Base-by-base conservation (phyloP, 106 monocot species). In the Allium fistulosum region DNA sequence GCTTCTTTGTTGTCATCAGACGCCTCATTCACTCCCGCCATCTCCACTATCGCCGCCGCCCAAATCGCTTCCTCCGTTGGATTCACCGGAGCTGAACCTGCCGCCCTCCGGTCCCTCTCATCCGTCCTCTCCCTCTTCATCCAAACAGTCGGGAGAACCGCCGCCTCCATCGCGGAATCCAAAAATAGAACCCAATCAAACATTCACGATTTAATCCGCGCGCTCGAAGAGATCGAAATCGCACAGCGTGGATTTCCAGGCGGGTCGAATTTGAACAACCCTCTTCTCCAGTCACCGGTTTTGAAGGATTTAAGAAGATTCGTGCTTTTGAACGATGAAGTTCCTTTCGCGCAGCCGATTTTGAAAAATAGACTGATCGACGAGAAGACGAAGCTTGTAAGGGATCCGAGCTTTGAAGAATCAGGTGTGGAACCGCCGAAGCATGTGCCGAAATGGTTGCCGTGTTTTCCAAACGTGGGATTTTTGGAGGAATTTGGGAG, bases 361-460 rank as follows among this genome's bases (percentile, higher is more conserved):
- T 59, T 37, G 7, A 62, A 67, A 53, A 8, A 15, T 13, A 15
- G 1, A 6, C 16, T 9, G 46, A 11, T 2, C 2, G 7, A 0
- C 5, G 10, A 4, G 51, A 11, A 11, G 0, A 17, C 27, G 58
- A 22, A 4, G 11, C 1, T 8, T 12, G 1, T 11, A 1, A 1
- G 48, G 7, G 8, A 49, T 13, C 52, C 57, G 15, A 80, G 74
- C 45, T 82, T 83, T 48, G 59, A 59, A 49, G 69, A 67, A 61
- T 55, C 46, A 16, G 71, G 76, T 68, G 47, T n/a, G 27, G 75
- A 74, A 2, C 88, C 79, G 37, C 50, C 65, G 17, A 22, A 66
- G 64, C 80, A 83, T 75, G 80, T 90, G 66, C 90, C 90, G 56
- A 69, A 65, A 57, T 90, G 90, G 90, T 22, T 90, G 76, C 90